phyloP scores from a whole-genome alignment of 805 yeast genomes.

The Candida maesae region DNA sequence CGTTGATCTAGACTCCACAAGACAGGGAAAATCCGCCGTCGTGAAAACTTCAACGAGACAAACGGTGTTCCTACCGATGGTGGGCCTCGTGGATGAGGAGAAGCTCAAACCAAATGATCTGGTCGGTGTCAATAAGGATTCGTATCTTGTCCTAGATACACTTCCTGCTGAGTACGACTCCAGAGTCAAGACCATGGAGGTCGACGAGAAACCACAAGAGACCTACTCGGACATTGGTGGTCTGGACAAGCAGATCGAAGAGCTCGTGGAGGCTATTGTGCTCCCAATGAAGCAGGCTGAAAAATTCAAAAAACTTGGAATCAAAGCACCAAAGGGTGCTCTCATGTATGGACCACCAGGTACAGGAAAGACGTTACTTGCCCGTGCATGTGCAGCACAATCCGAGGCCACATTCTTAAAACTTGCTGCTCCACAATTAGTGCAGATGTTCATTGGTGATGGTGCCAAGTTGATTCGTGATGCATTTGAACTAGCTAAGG shows the following conservation, averaged over 20 bases:
- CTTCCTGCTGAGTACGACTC: constrained; percentile 97
- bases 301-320: constrained; percentile 89
- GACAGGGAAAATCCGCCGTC: constrained; percentile 96
- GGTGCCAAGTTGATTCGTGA: constrained; percentile 98
- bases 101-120: constrained; percentile 95
- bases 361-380: constrained; percentile 95
- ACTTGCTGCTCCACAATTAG: constrained; percentile 96
- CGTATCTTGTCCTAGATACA: constrained; percentile 88
- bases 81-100: constrained; percentile 91
- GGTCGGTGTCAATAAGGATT: constrained; percentile 97
- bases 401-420: constrained; percentile 96
- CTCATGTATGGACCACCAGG: constrained; percentile 99
- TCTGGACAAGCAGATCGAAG: constrained; percentile 96
- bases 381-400: constrained; percentile 99
- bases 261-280: constrained; percentile 96
- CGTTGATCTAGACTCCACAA: constrained; percentile 85
- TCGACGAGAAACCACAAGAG: constrained; percentile 97
- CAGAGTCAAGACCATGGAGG: constrained; percentile 98
- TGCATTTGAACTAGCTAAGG: constrained; percentile 96
- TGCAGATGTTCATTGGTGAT: constrained; percentile 98
- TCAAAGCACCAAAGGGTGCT: constrained; percentile 98
- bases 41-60: constrained; percentile 97
- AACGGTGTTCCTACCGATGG: constrained; percentile 92
- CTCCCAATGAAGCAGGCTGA: constrained; percentile 98
- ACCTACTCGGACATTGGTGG: constrained; percentile 98